These are phyloP conservation scores for Cordyceps cateniannulata DNA, from an alignment of 2,329 filamentous ascomycete genomes.

Conservation along the genomic window DNA sequence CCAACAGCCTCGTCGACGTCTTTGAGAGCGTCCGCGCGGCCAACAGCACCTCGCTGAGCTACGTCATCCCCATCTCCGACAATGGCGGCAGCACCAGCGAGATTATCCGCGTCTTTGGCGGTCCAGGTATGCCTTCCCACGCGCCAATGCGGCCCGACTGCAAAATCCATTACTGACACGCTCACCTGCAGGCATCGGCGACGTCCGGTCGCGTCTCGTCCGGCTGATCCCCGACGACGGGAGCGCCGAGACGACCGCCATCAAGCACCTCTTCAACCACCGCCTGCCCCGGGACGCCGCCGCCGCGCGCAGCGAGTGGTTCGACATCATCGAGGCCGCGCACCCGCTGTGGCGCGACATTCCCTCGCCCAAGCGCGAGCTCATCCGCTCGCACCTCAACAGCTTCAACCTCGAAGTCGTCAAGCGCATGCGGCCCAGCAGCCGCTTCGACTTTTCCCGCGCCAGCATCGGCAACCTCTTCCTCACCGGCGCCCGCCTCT, in stretches of 20 bases:
- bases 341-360: slow-evolving; percentile 69
- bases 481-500: slow-evolving; percentile 77
- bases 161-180: slow-evolving; percentile 1
- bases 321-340: slow-evolving; percentile 78
- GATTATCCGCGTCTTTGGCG: slow-evolving; percentile 88
- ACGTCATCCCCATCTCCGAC: slow-evolving; percentile 92
- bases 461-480: slow-evolving; percentile 76
- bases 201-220: slow-evolving; percentile 60
- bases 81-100: slow-evolving; percentile 94
- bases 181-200: slow-evolving; percentile 47
- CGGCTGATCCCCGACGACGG: slow-evolving; percentile 70
- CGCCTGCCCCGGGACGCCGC: slow-evolving; percentile 55
- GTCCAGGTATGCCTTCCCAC: slow-evolving; percentile 56
- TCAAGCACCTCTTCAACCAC: slow-evolving; percentile 83
- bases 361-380: slow-evolving; percentile 64
- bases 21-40: slow-evolving; percentile 63
- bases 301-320: slow-evolving; percentile 73
- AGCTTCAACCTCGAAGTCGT: slow-evolving; percentile 71
- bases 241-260: slow-evolving; percentile 61
- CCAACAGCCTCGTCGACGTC: slow-evolving; percentile 88
- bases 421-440: slow-evolving; percentile 65
- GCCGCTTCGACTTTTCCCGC: slow-evolving; percentile 70
- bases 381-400: slow-evolving; percentile 72
- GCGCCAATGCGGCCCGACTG: no score
- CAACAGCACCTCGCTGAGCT: slow-evolving; percentile 64